Percentiles rank a stretch among this genome's conserved stretches.
These are phyloP conservation scores for Botrytis cinerea DNA, from an alignment of 2,329 filamentous ascomycete species.

Conservation along the genomic window DNA sequence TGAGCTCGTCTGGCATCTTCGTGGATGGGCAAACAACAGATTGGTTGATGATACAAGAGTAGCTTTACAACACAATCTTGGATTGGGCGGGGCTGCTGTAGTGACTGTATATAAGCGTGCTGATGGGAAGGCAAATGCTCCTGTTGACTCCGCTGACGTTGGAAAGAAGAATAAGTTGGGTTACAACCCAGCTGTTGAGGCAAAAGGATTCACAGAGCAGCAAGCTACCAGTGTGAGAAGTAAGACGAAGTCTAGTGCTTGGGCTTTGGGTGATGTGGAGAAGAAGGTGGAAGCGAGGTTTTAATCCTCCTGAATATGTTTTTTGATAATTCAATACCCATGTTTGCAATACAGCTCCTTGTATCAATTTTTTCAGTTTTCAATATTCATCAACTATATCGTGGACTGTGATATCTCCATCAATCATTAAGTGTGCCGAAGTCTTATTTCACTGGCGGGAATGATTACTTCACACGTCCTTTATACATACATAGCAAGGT, in stretches of 20 bases:
- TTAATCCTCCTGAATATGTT: slow-evolving; percentile 35
- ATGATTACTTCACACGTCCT: accelerated
- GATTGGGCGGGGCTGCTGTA: slow-evolving; percentile 86
- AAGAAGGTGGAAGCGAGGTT: slow-evolving; percentile 74
- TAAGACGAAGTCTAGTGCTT: slow-evolving; percentile 64
- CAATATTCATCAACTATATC: accelerated
- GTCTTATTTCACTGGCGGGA: accelerated
- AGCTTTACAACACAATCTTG: slow-evolving; percentile 89
- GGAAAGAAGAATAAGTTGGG: slow-evolving; percentile 69
- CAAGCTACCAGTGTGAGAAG: slow-evolving; percentile 74
- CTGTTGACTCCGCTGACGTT: slow-evolving; percentile 63
- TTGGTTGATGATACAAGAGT: slow-evolving; percentile 66
- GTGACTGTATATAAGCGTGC: slow-evolving; percentile 86
- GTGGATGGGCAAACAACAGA: slow-evolving; percentile 94
- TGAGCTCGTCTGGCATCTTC: slow-evolving; percentile 91
- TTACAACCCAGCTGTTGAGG: slow-evolving; percentile 90
- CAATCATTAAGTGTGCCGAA: not conserved
- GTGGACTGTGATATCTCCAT: not conserved
- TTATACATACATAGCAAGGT: not conserved
- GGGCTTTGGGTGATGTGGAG: slow-evolving; percentile 76
- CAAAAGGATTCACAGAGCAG: slow-evolving; percentile 80
- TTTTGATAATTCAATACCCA: not conserved
- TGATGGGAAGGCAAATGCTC: slow-evolving; percentile 69
- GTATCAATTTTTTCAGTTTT: not conserved
- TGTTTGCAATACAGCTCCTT: not conserved